These are phyloP conservation scores for Xerophyta viscosa DNA, from an alignment of 106 monocot genomes.

Conservation along the genomic window DNA sequence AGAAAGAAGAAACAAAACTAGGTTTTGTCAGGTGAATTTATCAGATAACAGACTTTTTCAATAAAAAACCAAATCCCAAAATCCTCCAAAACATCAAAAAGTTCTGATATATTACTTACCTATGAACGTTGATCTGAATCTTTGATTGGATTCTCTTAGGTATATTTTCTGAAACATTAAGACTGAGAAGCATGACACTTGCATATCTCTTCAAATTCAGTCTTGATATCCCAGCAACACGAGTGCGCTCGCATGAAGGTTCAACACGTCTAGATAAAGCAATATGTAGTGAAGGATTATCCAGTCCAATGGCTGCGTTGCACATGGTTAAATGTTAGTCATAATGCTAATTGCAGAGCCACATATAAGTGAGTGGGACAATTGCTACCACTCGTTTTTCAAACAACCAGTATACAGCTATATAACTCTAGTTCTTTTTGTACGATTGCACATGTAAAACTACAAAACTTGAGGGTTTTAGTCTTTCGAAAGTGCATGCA, in stretches of 20 bases:
- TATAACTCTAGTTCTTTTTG: no score
- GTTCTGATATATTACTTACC: constrained; percentile 30
- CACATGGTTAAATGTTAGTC: no score
- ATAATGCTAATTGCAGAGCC: no score
- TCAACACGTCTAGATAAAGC: constrained; percentile 18
- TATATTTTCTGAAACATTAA: constrained; percentile 47
- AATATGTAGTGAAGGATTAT: constrained; percentile 35
- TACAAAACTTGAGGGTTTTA: no score
- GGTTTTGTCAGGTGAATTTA: background rate
- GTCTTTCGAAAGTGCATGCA: no score
- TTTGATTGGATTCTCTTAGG: constrained; percentile 51
- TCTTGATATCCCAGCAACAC: constrained; percentile 48
- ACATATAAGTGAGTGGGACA: no score
- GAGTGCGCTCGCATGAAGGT: constrained; percentile 53
- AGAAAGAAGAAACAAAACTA: background rate
- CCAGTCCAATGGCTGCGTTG: constrained; percentile 64
- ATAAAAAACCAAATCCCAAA: background rate
- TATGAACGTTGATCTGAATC: constrained; percentile 61
- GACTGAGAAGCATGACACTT: constrained; percentile 27
- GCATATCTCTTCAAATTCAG: constrained; percentile 57
- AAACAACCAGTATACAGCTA: no score
- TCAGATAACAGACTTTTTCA: background rate
- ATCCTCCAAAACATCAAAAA: background rate
- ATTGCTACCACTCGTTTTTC: no score
- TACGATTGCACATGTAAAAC: no score